Percentiles rank a stretch among this genome's conserved stretches.
Conservation (phyloP, 2,329 filamentous ascomycete genomes). For the Colletotrichum tofieldiae region DNA sequence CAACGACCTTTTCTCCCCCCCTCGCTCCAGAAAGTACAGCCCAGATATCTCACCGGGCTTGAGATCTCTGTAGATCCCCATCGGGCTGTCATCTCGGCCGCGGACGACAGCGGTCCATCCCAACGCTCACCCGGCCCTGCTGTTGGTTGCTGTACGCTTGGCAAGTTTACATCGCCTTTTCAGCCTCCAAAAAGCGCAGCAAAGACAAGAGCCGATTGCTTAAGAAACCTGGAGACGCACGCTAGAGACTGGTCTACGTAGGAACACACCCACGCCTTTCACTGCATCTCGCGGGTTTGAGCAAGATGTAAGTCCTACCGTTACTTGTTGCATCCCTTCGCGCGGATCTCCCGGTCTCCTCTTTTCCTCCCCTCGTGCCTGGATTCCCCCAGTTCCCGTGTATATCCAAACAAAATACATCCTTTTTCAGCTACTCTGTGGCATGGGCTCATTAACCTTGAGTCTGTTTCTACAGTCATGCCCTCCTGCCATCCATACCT, state of each 20-base stretch:
- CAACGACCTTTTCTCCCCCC: conserved; percentile 13
- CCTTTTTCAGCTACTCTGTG: conserved; percentile 9
- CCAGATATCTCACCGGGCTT: conserved; percentile 8
- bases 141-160: conserved; percentile 21
- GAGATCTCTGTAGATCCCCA: conserved; percentile 21
- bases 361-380: conserved; percentile 18
- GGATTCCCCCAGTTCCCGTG: conserved; percentile 22
- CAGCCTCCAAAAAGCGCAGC: conserved; percentile 4
- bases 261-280: neutral
- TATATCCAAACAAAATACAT: conserved; percentile 6
- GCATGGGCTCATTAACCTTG: conserved; percentile 4
- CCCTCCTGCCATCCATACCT: no score
- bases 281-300: conserved; percentile 10
- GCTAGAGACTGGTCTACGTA: neutral
- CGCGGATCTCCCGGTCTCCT: conserved; percentile 42
- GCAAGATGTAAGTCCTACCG: conserved; percentile 11
- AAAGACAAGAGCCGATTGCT: neutral
- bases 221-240: neutral
- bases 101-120: conserved; percentile 24
- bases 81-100: conserved; percentile 37
- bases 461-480: neutral
- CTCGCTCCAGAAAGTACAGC: neutral
- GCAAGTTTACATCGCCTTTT: neutral
- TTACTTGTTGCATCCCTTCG: conserved; percentile 20
- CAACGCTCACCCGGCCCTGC: conserved; percentile 22